Base-by-base conservation (phyloP, 768 basidiomycete genomes). In the Tylopilus cervinicoccineus region DNA sequence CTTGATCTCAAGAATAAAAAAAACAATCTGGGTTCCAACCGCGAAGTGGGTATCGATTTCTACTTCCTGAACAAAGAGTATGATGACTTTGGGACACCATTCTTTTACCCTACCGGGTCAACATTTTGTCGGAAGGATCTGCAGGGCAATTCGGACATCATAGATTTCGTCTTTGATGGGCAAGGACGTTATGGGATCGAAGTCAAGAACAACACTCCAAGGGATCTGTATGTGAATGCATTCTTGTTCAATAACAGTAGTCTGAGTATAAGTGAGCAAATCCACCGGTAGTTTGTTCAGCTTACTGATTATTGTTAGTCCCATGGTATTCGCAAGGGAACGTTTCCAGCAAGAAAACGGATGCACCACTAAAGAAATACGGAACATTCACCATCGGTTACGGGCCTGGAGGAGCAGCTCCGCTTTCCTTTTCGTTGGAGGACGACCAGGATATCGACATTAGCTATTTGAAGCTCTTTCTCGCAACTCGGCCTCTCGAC, bases 181-280 rank as follows among this genome's bases (percentile, higher is more conserved):
- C 7, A 49, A 0, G 62, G 49, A 5, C 32, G 51, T 3, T 63
- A 73, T 13, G 73, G 72, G 13, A 59, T 75, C 45, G 63, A 61
- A 7, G 58, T 74, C 26, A 58, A 56, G 46, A 74, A 75, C 50
- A 47, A 63, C 1, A 65, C 68, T 0, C 56, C 60, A 36, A 22
- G 56, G n/a, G 55, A 62, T 7, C 48, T 76, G 7, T 76, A 73
- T 41, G 57, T 71, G 19, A 71, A 70, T 26, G 59, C 72, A 5
- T 73, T 74, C 53, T 69, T 72, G 46, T 76, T 76, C 43, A 73
- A 76, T 38, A 70, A 70, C 8, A 64, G 59, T n/a, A 67, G 69
- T 43, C 49, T 73, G 32, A 59, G 62, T 2, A 71, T 75, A 41
- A 60, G 70, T 69, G 64, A 36, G 43, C 20, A 22, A 12, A 31